Evolutionary conservation across 164 flowering plant species (phyloP).

Genomic region (Saururus chinensis): DNA sequence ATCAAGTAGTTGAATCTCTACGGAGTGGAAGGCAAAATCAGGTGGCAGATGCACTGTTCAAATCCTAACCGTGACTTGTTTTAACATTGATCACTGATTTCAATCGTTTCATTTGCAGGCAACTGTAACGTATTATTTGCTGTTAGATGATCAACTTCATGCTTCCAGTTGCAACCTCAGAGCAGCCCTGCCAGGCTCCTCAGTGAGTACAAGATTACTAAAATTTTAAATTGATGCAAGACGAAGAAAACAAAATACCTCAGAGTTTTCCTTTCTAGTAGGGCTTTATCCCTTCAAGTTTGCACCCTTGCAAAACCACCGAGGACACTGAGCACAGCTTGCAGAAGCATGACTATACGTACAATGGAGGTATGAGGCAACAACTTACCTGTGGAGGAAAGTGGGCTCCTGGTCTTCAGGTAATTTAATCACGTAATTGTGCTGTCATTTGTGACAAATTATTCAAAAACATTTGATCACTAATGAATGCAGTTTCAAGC

Average conservation of each 20-base stretch:
- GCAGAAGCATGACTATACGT: slow-evolving; percentile 13
- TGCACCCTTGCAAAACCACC: neutral
- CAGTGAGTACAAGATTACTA: neutral
- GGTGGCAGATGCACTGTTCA: slow-evolving; percentile 9
- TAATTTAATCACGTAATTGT: slow-evolving; percentile 7
- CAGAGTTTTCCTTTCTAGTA: neutral
- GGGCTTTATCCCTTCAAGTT: neutral
- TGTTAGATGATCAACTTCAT: slow-evolving; percentile 23
- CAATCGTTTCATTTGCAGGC: slow-evolving; percentile 18
- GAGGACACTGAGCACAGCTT: neutral
- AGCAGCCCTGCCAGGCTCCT: slow-evolving; percentile 14
- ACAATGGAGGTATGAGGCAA: slow-evolving; percentile 27
- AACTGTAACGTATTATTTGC: slow-evolving; percentile 29
- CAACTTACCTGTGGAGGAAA: slow-evolving; percentile 25
- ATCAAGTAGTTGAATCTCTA: slow-evolving; percentile 21
- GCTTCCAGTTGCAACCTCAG: slow-evolving; percentile 20
- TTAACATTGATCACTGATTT: neutral
- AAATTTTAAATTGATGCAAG: neutral
- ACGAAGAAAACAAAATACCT: neutral
- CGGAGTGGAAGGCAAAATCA: slow-evolving; percentile 25
- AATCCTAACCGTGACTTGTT: neutral
- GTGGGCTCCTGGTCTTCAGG: slow-evolving; percentile 93
- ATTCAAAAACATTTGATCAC: neutral
- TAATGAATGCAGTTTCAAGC: slow-evolving; percentile 11
- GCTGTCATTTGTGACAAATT: neutral